phyloP scores from a whole-genome alignment of 2,329 filamentous ascomycete genomes.

The Penicillium janthinellum region DNA sequence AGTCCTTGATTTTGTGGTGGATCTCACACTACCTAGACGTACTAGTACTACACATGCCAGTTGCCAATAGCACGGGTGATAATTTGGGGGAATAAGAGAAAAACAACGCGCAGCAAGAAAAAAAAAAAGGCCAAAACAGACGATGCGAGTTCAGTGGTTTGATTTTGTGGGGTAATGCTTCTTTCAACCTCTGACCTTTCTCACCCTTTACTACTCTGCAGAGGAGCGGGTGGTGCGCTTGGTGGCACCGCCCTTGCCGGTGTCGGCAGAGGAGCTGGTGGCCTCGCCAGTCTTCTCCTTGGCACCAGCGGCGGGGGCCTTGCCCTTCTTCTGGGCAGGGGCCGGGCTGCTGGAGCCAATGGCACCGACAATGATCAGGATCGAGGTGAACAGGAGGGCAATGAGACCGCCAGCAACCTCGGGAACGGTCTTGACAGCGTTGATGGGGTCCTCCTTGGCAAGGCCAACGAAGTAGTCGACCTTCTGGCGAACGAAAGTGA shows the following conservation, averaged over 20 bases:
- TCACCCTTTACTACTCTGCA: conserved; percentile 40
- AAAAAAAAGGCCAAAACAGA: neutral
- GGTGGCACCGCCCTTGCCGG: conserved; percentile 71
- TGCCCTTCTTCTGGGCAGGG: conserved; percentile 70
- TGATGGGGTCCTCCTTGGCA: conserved; percentile 76
- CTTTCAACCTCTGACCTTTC: conserved; percentile 7
- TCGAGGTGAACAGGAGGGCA: conserved; percentile 67
- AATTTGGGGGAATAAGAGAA: conserved; percentile 12
- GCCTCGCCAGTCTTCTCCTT: conserved; percentile 68
- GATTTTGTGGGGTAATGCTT: conserved; percentile 16
- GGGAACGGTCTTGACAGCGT: conserved; percentile 85
- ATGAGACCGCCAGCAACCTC: conserved; percentile 83
- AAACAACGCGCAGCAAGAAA: conserved; percentile 12
- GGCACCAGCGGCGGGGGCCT: conserved; percentile 66
- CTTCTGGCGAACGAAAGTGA: conserved; percentile 88
- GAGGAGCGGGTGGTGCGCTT: conserved; percentile 59
- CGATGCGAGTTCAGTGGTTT: conserved; percentile 14
- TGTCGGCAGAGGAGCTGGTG: conserved; percentile 64
- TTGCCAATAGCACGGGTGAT: conserved; percentile 11
- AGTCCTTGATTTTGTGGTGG: conserved; percentile 13
- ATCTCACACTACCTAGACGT: conserved; percentile 11
- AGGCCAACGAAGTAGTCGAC: conserved; percentile 86
- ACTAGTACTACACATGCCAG: conserved; percentile 19
- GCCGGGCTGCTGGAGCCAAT: conserved; percentile 64
- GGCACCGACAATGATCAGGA: conserved; percentile 70